Conservation (phyloP, 495 filamentous ascomycete genomes). For the Xylaria acuta region DNA sequence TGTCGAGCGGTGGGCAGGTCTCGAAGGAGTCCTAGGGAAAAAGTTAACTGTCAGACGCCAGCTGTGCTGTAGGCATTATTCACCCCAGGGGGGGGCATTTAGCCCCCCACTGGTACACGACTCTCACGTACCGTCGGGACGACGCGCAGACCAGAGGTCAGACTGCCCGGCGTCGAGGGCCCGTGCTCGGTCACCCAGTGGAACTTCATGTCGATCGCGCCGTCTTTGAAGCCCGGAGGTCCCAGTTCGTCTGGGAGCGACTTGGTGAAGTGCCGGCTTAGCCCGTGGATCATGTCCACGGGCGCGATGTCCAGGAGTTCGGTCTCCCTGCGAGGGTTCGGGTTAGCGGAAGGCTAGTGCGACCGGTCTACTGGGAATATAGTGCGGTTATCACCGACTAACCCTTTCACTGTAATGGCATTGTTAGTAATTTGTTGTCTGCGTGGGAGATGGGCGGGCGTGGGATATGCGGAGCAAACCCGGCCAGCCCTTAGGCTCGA, state of each 20-base stretch:
- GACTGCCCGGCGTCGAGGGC: background rate
- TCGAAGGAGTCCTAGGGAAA: slow-evolving; percentile 29
- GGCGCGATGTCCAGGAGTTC: slow-evolving; percentile 33
- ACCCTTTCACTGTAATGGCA: background rate
- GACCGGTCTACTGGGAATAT: background rate
- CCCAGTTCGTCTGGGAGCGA: slow-evolving; percentile 19
- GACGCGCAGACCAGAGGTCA: background rate
- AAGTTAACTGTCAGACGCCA: too few relatives aligned
- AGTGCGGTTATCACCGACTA: background rate
- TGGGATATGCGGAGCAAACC: background rate
- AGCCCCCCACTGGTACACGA: too few relatives aligned
- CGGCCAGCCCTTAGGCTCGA: background rate
- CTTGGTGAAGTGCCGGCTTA: slow-evolving; percentile 21
- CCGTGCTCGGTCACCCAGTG: slow-evolving; percentile 33
- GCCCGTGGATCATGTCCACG: slow-evolving; percentile 31
- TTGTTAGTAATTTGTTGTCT: background rate
- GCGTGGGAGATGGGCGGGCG: background rate
- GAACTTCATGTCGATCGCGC: slow-evolving; percentile 29
- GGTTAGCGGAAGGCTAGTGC: background rate
- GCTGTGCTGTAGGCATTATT: too few relatives aligned
- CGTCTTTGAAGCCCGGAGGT: slow-evolving; percentile 22
- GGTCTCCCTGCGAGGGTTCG: slow-evolving; percentile 13
- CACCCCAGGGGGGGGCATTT: too few relatives aligned
- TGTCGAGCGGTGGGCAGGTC: slow-evolving; percentile 35
- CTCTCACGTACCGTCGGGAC: background rate